Conservation (phyloP, 1,284 basidiomycete genomes). For the Phenoliferia sp. region DNA sequence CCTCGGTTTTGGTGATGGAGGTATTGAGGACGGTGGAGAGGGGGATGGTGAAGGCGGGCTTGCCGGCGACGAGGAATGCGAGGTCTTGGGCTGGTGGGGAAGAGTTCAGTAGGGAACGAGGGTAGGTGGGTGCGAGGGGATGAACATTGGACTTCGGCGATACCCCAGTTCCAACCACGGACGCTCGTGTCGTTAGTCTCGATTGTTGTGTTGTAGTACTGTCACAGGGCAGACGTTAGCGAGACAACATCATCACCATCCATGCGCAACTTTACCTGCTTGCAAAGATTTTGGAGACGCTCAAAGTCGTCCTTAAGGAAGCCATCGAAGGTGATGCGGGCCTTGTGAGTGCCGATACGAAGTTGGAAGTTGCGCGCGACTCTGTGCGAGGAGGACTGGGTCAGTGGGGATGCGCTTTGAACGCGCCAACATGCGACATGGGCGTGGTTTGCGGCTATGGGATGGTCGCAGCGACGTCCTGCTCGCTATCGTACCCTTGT, state of each 20-base stretch:
- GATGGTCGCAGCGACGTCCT: too few species aligned
- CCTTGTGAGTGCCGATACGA: conserved; percentile 62
- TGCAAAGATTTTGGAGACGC: conserved; percentile 39
- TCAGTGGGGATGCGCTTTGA: not conserved
- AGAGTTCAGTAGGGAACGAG: not conserved
- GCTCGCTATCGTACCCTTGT: not conserved
- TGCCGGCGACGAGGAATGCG: conserved; percentile 84
- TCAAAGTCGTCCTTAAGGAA: conserved; percentile 69
- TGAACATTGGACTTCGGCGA: conserved; percentile 85
- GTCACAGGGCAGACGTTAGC: too few species aligned
- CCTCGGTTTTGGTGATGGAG: conserved; percentile 95
- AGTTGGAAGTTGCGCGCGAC: conserved; percentile 91
- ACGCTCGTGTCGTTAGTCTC: conserved; percentile 82
- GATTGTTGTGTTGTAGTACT: conserved; percentile 76
- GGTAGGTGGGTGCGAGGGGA: conserved; percentile 8
- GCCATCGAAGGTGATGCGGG: conserved; percentile 79
- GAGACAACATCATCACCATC: too few species aligned
- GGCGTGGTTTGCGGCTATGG: too few species aligned
- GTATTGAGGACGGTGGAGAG: conserved; percentile 86
- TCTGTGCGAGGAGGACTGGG: conserved; percentile 42
- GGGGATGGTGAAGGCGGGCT: conserved; percentile 87
- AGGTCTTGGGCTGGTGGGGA: conserved; percentile 69
- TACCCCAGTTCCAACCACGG: conserved; percentile 99
- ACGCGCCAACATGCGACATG: too few species aligned
- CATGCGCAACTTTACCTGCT: conserved; percentile 34